Base-by-base conservation (phyloP, 148 eudicot genomes). In the Polygonum maritimum region DNA sequence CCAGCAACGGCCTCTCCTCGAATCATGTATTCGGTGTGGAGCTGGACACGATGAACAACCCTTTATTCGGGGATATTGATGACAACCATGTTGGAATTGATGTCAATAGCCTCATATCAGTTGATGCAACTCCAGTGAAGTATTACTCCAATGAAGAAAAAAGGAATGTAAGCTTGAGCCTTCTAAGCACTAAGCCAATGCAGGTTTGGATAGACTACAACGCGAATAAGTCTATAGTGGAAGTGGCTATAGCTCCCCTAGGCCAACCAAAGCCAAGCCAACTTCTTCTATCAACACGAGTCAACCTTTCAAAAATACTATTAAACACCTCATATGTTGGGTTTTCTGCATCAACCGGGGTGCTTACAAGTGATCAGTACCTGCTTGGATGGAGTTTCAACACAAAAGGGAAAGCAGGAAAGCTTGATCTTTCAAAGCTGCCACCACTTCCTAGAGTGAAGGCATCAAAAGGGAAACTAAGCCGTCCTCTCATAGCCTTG, bases 341-440 rank as follows among this genome's bases (percentile, higher is more conserved):
- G 70, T 69, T 77, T 52, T 77, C 74, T 11, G 16, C 79, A n/a
- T 2, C 74, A 31, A 77, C 74, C 0, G 79, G 74, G 12, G 2
- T 38, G 21, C 9, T 69, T 18, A 14, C 72, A 44, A 76, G 72
- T 58, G 69, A 65, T 51, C 78, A 69, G 4, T 77, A 77, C 8
- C 12, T 77, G 7, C 74, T 48, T 10, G 79, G 79, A 7, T 77
- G 79, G 79, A 77, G 79, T 55, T 77, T 77, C 63, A 77, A 19
- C 49, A 33, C 21, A 76, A 60, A 11, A 6, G 78, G 78, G 11
- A 26, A 12, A 41, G 78, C 70, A 60, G 49, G 44, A 38, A 60
- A 40, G 2, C 14, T 58, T 3, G 74, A 71, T 71, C 35, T 44
- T 33, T 65, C 44, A 33, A 65, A 65, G 71, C 71, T 65, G 4